Base-by-base conservation (phyloP, 495 filamentous ascomycete species). In the Schizothecium vesticola region DNA sequence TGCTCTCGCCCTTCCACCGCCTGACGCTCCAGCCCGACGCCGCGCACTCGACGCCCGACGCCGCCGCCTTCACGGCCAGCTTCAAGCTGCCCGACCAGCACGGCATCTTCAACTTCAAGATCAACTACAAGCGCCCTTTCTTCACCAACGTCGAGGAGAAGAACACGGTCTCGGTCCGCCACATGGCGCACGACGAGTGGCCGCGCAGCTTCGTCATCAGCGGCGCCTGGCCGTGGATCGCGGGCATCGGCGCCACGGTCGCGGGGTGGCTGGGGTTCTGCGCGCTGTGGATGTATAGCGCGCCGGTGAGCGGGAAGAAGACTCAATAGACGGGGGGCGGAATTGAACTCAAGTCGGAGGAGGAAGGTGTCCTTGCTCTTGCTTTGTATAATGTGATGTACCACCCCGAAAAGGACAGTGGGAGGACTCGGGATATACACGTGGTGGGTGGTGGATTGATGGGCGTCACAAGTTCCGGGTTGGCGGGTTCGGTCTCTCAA, bases 1-100 rank as follows among this genome's bases (percentile, higher is more conserved):
- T 99, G 95, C 90, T 99, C 16, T 97, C 94, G 8, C 95, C 96
- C 71, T 97, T 96, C 88, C 91, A 97, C 82, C 94, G 96, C n/a
- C 85, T 97, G 23, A 78, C 86, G 67, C 89, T 99, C 7, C 59
- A 75, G 26, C 90, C 89, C 19, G 79, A 81, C 21, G 58, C 74
- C 8, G 67, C 79, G 13, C 72, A 73, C 62, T 82, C 80, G 16
- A 91, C 90, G 0, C 72, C 83, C 36, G 91, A 90, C 73, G 87
- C 87, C 72, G 90, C 92, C 36, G 84, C 90, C 36, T 99, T 88
- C 84, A 86, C 86, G 71, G 82, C 87, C 7, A 83, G 85, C 23
- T 97, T 98, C 82, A 89, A 83, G 67, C 83, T 92, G 12, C 95
- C 95, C 9, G 96, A 98, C 75, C 94, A 97, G 80, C 94, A 98